Percentiles rank a stretch among this genome's conserved stretches.
Conservation (phyloP, 2,329 filamentous ascomycete genomes). For the Microthyrium microscopicum region DNA sequence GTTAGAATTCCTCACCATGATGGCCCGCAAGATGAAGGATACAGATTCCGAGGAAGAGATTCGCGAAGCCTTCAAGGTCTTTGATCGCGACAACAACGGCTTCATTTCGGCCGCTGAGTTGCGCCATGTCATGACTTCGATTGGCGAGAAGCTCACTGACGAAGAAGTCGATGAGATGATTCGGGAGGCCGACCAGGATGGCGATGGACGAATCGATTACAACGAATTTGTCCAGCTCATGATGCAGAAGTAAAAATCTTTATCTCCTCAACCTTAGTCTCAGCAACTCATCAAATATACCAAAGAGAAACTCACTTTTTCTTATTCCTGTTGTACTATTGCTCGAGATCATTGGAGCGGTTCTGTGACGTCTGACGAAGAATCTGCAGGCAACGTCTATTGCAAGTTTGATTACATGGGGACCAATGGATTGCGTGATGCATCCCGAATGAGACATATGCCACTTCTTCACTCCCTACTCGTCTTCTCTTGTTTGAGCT, state of each 20-base stretch:
- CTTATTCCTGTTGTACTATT: too few relatives aligned
- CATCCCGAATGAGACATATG: too few relatives aligned
- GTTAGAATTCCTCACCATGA: conserved; percentile 51
- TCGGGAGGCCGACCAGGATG: conserved; percentile 46
- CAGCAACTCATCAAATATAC: too few relatives aligned
- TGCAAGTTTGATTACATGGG: too few relatives aligned
- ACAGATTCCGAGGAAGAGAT: conserved; percentile 48
- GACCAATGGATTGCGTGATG: too few relatives aligned
- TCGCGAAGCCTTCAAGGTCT: conserved; percentile 48
- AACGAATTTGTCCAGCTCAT: conserved; percentile 40
- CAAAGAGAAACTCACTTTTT: too few relatives aligned
- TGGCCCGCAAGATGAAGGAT: conserved; percentile 46
- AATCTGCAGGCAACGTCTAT: too few relatives aligned
- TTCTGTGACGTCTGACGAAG: too few relatives aligned
- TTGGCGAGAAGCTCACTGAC: conserved; percentile 46
- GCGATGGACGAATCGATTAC: conserved; percentile 47
- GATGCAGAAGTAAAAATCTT: conserved; percentile 34
- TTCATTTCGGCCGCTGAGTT: conserved; percentile 48
- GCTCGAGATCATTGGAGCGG: too few relatives aligned
- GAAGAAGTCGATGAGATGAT: conserved; percentile 52
- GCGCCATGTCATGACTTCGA: conserved; percentile 45
- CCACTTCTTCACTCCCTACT: too few relatives aligned
- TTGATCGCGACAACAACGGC: conserved; percentile 49
- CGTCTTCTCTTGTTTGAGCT: too few relatives aligned
- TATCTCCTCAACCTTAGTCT: too few relatives aligned